phyloP scores from a whole-genome alignment of 805 yeast genomes.

The Zygosaccharomyces rouxii region DNA sequence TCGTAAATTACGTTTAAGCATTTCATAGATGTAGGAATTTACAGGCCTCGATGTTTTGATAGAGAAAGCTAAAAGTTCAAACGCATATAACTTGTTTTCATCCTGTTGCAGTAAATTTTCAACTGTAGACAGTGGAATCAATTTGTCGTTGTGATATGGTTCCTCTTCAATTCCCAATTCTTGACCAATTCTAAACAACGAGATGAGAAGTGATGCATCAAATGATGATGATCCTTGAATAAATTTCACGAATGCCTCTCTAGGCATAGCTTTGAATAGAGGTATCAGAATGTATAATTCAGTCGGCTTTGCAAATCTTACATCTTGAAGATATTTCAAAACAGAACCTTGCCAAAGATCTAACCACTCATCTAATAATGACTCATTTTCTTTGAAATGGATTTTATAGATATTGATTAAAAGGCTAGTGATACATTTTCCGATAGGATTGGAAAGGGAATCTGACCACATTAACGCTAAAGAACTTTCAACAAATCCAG shows the following conservation, averaged over 20 bases:
- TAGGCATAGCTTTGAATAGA: conserved; percentile 49
- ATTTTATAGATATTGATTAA: conserved; percentile 36
- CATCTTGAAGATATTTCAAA: conserved; percentile 33
- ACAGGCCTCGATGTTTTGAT: conserved; percentile 59
- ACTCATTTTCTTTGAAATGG: conserved; percentile 20
- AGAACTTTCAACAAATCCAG: conserved; percentile 46
- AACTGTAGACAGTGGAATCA: conserved; percentile 35
- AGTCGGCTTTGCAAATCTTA: conserved; percentile 42
- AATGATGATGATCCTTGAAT: conserved; percentile 13
- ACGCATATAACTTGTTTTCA: conserved; percentile 46
- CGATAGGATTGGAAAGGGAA: conserved; percentile 61
- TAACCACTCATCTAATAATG: conserved; percentile 40
- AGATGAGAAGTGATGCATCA: conserved; percentile 42
- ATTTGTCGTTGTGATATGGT: conserved; percentile 40
- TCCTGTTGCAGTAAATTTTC: conserved; percentile 44
- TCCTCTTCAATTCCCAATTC: conserved; percentile 50
- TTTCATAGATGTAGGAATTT: conserved; percentile 40
- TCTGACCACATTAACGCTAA: conserved; percentile 48
- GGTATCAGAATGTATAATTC: conserved; percentile 59
- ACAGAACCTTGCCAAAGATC: conserved; percentile 46
- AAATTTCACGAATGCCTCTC: conserved; percentile 40
- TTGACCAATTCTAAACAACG: conserved; percentile 61
- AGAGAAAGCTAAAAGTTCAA: conserved; percentile 58
- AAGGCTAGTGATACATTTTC: conserved; percentile 49
- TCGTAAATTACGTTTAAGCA: conserved; percentile 44